Conservation (phyloP, 176 grass and related monocot species). For the Hordeum vulgare region MorexV3_pseudomolecules_assembly NC_058522.1:479549825-479550324, state of each 20-base stretch:
- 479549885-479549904: no score
- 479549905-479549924: no score
- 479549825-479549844: neutral
- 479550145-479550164: neutral
- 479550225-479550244: neutral
- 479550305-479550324: constrained; percentile 28
- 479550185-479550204: neutral
- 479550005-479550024: no score
- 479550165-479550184: constrained; percentile 6
- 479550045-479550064: neutral
- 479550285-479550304: constrained; percentile 12
- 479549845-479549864: no score
- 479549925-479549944: no score
- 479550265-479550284: constrained; percentile 39
- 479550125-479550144: neutral
- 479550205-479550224: neutral
- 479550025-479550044: no score
- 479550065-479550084: neutral
- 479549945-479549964: no score
- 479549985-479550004: no score
- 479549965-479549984: no score
- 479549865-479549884: no score
- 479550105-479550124: neutral
- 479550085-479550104: neutral
- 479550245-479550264: constrained; percentile 2